Evolutionary conservation across 352 stramenopile genomes (phyloP), one percentile per base, ranked within the genome.

Genomic region (Phytophthora rubi): DNA sequence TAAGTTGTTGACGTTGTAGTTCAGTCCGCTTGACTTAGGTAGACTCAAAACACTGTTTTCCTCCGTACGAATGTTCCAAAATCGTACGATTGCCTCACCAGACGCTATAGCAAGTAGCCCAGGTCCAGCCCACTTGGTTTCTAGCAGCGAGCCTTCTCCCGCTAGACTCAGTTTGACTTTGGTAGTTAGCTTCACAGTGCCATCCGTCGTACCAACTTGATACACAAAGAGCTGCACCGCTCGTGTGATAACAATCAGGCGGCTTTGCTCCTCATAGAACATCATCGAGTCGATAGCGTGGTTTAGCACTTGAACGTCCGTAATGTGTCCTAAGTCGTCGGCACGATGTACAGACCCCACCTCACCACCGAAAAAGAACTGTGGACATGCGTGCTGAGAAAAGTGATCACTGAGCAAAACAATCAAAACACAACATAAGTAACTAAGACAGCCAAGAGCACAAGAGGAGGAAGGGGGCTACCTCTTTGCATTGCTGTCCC

Each of bases 331-430:
- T 7, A 98, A 68, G 59, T 98, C 95, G 70, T 98, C 94, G 0
- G 91, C 91, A 61, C 97, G 97, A 76, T 95, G 90, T 6, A 98
- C 85, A 16, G 86, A 88, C 2, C 95, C 95, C 21, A 85, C 80
- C 59, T 98, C 89, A n/a, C 90, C 93, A n/a, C 91, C 93, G 58
- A 98, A 96, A 70, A 98, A 98, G 68, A 98, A 98, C 30, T 91
- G 82, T 26, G 89, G 89, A 52, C 88, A 95, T 5, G 76, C 68
- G 6, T 77, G 74, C 53, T 89, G 81, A 7, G 83, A 74, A 56
- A 89, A 92, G 3, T 67, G 53, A 6, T 88, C 77, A 23, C 81
- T 90, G 35, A 48, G 49, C 3, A 65, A 57, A 48, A 21, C 33
- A 59, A 54, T 35, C 13, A 45, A 18, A 15, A 16, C 12, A 16